These are phyloP conservation scores for Zygotorulaspora mrakii DNA, from an alignment of 1,139 yeast species.

Conservation along the genomic window DNA sequence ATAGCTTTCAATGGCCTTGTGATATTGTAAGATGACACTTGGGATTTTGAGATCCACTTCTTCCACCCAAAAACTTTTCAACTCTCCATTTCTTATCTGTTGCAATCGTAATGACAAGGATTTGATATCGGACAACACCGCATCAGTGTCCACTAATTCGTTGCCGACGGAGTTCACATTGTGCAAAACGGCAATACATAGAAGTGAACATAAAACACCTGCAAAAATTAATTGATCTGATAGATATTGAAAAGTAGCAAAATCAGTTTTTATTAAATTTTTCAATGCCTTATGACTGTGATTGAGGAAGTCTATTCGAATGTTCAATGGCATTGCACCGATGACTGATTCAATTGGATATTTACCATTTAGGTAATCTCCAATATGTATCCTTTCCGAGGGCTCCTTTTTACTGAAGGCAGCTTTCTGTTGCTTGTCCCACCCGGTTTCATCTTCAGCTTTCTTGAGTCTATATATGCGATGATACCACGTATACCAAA, in stretches of 20 bases:
- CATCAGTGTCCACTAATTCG: slow-evolving; percentile 6
- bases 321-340: slow-evolving; percentile 14
- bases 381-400: slow-evolving; percentile 12
- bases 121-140: slow-evolving; percentile 18
- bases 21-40: slow-evolving; percentile 27
- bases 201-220: slow-evolving; percentile 19
- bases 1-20: slow-evolving; percentile 22
- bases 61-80: slow-evolving; percentile 28
- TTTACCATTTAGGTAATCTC: slow-evolving; percentile 11
- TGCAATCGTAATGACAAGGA: slow-evolving; percentile 21
- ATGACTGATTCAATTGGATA: slow-evolving; percentile 18
- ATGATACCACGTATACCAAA: slow-evolving; percentile 37
- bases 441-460: neutral
- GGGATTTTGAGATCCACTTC: slow-evolving; percentile 27
- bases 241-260: slow-evolving; percentile 20
- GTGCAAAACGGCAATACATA: slow-evolving; percentile 15
- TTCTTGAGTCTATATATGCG: slow-evolving; percentile 6
- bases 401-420: neutral
- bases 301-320: slow-evolving; percentile 13
- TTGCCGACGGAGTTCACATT: slow-evolving; percentile 10
- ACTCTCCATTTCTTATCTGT: slow-evolving; percentile 24
- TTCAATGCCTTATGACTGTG: slow-evolving; percentile 19
- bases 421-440: neutral
- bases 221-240: slow-evolving; percentile 25
- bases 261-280: slow-evolving; percentile 17